Conservation (phyloP, 1,284 basidiomycete species). For the Moniliophthora roreri region DNA sequence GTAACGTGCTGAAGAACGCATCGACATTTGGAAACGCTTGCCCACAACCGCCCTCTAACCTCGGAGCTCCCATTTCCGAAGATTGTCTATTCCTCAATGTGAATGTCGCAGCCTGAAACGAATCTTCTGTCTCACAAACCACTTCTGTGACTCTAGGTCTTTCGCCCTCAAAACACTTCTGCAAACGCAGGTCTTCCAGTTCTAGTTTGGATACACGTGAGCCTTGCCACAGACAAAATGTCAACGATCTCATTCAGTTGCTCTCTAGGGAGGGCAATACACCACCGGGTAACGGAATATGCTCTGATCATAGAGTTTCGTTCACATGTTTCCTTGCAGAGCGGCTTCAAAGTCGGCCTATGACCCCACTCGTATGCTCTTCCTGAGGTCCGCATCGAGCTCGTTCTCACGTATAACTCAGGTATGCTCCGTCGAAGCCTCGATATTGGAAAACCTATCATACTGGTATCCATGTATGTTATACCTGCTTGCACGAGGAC, state of each 20-base stretch:
- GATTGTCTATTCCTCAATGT: conserved; percentile 57
- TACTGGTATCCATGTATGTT: conserved; percentile 54
- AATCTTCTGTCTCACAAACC: neutral
- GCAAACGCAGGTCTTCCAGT: conserved; percentile 41
- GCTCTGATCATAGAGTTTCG: neutral
- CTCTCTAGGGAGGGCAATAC: conserved; percentile 49
- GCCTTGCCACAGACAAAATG: conserved; percentile 16
- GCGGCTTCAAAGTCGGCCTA: conserved; percentile 39
- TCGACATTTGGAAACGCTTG: conserved; percentile 57
- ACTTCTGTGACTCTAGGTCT: conserved; percentile 35
- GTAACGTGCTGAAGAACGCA: conserved; percentile 37
- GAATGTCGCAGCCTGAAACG: neutral
- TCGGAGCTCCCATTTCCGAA: conserved; percentile 51
- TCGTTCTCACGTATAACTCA: conserved; percentile 19
- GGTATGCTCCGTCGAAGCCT: conserved; percentile 52
- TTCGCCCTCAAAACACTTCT: conserved; percentile 37
- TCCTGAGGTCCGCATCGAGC: neutral
- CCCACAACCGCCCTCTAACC: conserved; percentile 42
- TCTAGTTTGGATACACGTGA: conserved; percentile 53
- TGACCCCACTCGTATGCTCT: conserved; percentile 45
- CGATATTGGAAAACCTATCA: conserved; percentile 45
- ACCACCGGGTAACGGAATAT: conserved; percentile 37
- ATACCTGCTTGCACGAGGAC: neutral
- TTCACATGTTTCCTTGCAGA: conserved; percentile 23
- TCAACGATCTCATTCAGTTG: neutral